Percentiles rank a stretch among this genome's conserved stretches.
Conservation (phyloP, 192 early-diverging fungal genomes). For the Phlyctochytrium arcticum region DNA sequence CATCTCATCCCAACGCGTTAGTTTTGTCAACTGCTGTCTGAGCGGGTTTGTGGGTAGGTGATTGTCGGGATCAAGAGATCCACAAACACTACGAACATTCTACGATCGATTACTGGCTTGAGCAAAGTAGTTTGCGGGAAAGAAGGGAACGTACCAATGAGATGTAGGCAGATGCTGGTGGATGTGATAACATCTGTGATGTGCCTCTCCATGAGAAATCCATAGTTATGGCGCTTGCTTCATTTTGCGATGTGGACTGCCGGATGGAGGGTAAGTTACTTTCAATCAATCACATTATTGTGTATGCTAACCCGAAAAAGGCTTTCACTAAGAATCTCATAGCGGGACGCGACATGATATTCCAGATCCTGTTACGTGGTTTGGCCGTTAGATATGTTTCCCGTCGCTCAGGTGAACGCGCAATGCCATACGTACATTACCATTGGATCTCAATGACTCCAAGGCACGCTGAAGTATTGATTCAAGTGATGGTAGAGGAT, state of each 20-base stretch:
- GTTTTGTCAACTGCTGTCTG: conserved; percentile 2
- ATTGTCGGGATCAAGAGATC: conserved; percentile 21
- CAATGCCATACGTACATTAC: too few relatives aligned
- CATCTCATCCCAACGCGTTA: conserved; percentile 23
- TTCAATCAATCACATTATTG: not conserved
- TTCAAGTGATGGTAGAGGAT: not conserved
- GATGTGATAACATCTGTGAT: not conserved
- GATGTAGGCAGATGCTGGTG: conserved; percentile 13
- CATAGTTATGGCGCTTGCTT: conserved; percentile 22
- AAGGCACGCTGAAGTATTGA: not conserved
- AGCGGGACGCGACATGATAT: not conserved
- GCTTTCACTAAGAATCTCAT: conserved; percentile 20
- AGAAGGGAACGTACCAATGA: conserved; percentile 8
- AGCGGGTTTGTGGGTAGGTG: conserved; percentile 16
- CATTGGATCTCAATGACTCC: too few relatives aligned
- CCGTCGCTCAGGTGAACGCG: too few relatives aligned
- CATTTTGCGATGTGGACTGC: too few relatives aligned
- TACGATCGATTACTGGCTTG: not conserved
- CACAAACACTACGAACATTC: conserved; percentile 10
- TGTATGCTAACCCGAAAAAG: conserved; percentile 5
- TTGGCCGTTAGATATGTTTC: too few relatives aligned
- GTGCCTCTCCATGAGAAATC: conserved; percentile 19
- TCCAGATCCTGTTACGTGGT: not conserved
- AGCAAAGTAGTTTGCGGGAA: not conserved
- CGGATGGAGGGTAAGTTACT: too few relatives aligned